Conservation (phyloP, 345 rosid genomes). For the Sapria himalayana region DNA sequence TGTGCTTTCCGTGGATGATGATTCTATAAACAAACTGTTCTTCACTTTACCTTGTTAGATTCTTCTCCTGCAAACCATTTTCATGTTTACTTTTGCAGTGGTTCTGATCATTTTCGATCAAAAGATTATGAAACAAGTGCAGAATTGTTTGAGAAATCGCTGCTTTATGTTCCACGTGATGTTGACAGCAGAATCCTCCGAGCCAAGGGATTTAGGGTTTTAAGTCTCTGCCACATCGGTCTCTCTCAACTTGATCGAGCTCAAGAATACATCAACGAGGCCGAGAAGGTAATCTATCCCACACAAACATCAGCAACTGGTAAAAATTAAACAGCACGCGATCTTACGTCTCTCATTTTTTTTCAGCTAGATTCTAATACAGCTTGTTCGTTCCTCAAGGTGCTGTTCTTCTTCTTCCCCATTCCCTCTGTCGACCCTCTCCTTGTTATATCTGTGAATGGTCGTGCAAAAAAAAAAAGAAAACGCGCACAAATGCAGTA, state of each 20-base stretch:
- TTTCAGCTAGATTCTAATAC: constrained; percentile 82
- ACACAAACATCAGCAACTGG: too few species aligned
- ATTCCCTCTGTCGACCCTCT: too few species aligned
- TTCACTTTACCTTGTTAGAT: neutral
- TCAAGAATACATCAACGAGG: constrained; percentile 65
- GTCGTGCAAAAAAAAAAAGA: too few species aligned
- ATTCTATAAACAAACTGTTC: too few species aligned
- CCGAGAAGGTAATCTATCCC: constrained; percentile 62
- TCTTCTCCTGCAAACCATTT: too few species aligned
- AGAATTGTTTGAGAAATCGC: constrained; percentile 77
- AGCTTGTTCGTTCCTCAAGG: constrained; percentile 84
- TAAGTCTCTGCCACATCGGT: constrained; percentile 82
- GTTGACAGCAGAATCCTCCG: constrained; percentile 45
- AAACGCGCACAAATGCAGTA: neutral
- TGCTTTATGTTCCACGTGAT: constrained; percentile 67
- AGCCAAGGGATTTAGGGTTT: constrained; percentile 85
- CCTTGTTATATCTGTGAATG: too few species aligned
- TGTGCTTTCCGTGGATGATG: too few species aligned
- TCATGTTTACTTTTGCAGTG: constrained; percentile 50
- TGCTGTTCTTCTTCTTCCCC: constrained; percentile 11
- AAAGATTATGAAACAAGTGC: constrained; percentile 73
- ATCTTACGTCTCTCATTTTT: too few species aligned
- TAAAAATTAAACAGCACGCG: too few species aligned
- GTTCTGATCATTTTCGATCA: constrained; percentile 44
- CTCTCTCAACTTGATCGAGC: constrained; percentile 71